Evolutionary conservation across 495 filamentous ascomycete genomes (phyloP), one percentile per base, ranked within the genome.

Genomic region (Talaromyces trachyspermus): DNA sequence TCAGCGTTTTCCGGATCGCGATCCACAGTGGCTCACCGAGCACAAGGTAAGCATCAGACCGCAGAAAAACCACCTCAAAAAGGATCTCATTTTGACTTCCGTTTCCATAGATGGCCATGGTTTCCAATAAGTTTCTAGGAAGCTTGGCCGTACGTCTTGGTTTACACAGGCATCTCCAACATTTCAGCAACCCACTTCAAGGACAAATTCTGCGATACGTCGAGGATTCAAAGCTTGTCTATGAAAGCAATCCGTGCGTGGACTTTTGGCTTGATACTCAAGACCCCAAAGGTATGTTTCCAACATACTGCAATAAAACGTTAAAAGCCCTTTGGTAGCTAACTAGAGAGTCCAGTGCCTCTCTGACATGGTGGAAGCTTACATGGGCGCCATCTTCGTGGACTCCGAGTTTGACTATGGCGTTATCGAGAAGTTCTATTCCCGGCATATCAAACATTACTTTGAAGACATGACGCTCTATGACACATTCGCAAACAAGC

Each of bases 11-110:
- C 88, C 89, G 0, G 73, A 78, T 36, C 81, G 80, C 49, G 90
- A 96, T 58, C 91, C 92, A 1, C 89, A 96, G 60, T 98, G 92
- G 92, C 76, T 98, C 25, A 98, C 92, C 1, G 92, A 98, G 66
- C 94, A 98, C 70, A 98, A 96, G 55, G 77, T 77, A 56, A 42
- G 65, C 52, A 17, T 11, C 20, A 12, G 6, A 19, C n/a, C 23
- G 2, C n/a, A 25, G 39, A 33, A 18, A 27, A 20, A 17, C 32
- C 7, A 30, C 15, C 15, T 14, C 14, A 26, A 17, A 11, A 17
- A 36, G 2, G n/a, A 20, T 39, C 14, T 11, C 17, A 40, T 37
- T 43, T 12, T 30, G 49, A 23, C 60, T 5, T 26, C 11, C 19
- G 3, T 12, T 3, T 18, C 30, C 39, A 24, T 50, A 81, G 75